Base-by-base conservation (phyloP, 2,329 filamentous ascomycete species). In the Diaporthe sp. region DNA sequence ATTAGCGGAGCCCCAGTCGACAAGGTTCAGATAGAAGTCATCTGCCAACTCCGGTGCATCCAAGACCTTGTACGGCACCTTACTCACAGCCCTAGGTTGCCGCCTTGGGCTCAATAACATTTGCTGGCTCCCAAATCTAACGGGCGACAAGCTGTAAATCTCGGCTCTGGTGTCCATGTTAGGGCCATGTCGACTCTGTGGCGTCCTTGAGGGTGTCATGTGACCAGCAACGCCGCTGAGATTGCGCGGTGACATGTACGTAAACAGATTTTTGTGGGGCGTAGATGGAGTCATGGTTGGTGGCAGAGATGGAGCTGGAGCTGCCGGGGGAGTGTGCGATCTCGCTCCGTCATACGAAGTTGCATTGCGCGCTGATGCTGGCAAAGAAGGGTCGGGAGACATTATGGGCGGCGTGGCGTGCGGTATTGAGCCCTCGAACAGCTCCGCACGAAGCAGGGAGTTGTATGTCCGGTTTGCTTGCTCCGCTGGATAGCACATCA, bases 1-100 rank as follows among this genome's bases (percentile, higher is more conserved):
- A 83, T 98, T 98, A 79, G 94, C 95, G 80, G 95, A 97, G 58
- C 97, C 97, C 97, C 97, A 99, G 82, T 99, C 97, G 4, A 99
- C 96, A 37, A 99, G 87, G 81, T 99, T 99, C 49, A 99, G 88
- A 81, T 99, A 99, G 84, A 98, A 99, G 82, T 99, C 97, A 81
- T 99, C 97, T 39, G 96, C 96, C 61, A 99, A 87, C 82, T 98
- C 97, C 2, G 97, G 97, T 0, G 97, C 97, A 86, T 99, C 97
- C 13, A 99, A 88, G 2, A 99, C 97, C 85, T 99, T 99, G 85
- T 97, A 99, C 0, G 97, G 97, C 0, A 98, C 96, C 84, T 98
- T 98, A 84, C 95, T 96, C 28, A 99, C 95, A 42, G 95, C 94
- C 78, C 97, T 90, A 2, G 96, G 95, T 78, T 97, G 95, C 80